phyloP scores from a whole-genome alignment of 1,284 basidiomycete genomes.

The Neonothopanus nambi region DNA sequence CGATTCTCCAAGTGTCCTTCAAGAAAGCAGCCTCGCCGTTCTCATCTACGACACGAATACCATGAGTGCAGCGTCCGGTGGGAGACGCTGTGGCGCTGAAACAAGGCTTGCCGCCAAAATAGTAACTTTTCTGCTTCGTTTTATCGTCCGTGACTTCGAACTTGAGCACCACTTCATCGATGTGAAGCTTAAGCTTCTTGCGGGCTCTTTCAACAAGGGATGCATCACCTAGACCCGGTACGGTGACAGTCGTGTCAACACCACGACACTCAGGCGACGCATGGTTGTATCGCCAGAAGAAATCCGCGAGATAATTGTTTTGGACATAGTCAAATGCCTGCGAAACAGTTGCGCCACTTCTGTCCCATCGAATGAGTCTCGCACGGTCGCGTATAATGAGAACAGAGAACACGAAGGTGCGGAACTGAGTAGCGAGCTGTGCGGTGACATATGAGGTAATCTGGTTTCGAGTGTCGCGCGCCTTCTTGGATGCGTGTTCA shows the following conservation, averaged over 20 bases:
- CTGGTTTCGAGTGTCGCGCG: conserved; percentile 2
- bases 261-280: conserved; percentile 18
- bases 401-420: background rate
- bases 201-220: too few relatives aligned
- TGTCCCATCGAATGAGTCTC: too few relatives aligned
- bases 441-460: background rate
- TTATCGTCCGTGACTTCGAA: conserved; percentile 1
- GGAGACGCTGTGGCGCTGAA: background rate
- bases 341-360: too few relatives aligned
- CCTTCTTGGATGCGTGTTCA: background rate
- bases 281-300: background rate
- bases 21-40: background rate
- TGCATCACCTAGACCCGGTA: conserved; percentile 14
- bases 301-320: background rate
- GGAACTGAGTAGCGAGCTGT: too few relatives aligned
- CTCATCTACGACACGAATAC: background rate
- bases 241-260: conserved; percentile 18
- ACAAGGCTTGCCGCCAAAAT: background rate
- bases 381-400: too few relatives aligned
- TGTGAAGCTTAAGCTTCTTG: background rate
- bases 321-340: too few relatives aligned
- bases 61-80: conserved; percentile 6
- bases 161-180: background rate
- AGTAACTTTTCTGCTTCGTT: background rate
- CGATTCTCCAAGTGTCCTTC: background rate